These are phyloP conservation scores for Physcomitrellopsis africana DNA, from an alignment of 225 moss, liverwort and hornwort genomes.

Conservation along the genomic window DNA sequence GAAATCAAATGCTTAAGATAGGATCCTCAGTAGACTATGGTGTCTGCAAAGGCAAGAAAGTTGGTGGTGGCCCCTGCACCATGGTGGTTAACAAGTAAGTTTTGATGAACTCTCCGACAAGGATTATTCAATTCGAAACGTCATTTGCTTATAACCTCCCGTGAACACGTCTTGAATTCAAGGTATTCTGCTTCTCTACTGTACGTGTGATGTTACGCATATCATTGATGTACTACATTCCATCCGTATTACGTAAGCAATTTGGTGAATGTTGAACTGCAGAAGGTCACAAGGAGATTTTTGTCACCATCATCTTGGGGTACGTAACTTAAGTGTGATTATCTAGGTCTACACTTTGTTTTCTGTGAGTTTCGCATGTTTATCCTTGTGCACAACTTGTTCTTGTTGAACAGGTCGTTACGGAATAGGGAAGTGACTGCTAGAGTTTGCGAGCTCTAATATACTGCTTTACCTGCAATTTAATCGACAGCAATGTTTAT, in stretches of 20 bases:
- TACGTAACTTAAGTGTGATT: conserved; percentile 45
- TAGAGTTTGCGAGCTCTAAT: neutral
- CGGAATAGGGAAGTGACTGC: neutral
- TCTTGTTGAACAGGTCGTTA: neutral
- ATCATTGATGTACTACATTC: neutral
- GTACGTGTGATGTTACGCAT: neutral
- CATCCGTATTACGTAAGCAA: conserved; percentile 13
- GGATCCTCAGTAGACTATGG: conserved; percentile 76
- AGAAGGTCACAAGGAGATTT: conserved; percentile 78
- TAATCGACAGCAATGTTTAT: neutral
- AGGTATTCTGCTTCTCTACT: neutral
- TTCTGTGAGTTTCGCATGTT: conserved; percentile 14
- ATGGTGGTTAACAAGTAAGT: conserved; percentile 79
- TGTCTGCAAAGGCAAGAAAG: conserved; percentile 77
- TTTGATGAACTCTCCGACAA: neutral
- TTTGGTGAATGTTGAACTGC: conserved; percentile 26
- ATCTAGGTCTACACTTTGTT: conserved; percentile 17
- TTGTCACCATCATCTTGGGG: conserved; percentile 80
- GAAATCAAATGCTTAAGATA: conserved; percentile 74
- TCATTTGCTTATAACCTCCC: neutral
- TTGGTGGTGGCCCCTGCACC: conserved; percentile 70
- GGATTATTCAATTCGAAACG: conserved; percentile 3
- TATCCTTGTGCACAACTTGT: conserved; percentile 6
- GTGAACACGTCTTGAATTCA: conserved; percentile 4
- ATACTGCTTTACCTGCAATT: neutral